Evolutionary conservation across 106 monocot species (phyloP), one percentile per base, ranked within the genome.

Genomic region (Acanthochlamys bracteata): DNA sequence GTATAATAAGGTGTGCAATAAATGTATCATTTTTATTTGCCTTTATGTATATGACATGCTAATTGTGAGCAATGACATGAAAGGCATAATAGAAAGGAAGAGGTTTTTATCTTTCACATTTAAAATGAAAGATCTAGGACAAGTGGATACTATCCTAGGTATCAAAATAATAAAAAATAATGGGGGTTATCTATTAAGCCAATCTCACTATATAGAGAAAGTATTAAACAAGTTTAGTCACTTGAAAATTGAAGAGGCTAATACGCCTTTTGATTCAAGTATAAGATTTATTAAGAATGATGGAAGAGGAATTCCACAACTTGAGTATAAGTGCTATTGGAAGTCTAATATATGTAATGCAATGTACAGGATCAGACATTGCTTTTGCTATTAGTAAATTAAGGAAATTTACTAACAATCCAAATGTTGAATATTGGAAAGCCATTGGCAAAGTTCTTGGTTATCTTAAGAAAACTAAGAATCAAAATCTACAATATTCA

Each of bases 21-120:
- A 42, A 2, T 42, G 12, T 12, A 23, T 41, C 22, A 43, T 63
- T 2, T 42, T 63, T 21, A 20, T 63, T n/a, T 21, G 40, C 12
- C 20, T 63, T n/a, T 63, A 63, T 43, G 43, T 63, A 42, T 41
- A 63, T 45, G 63, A 63, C 10, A 42, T 63, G 8, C 11, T 63
- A 8, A n/a, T 63, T 9, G 41, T 42, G 4, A 43, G 43, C 12
- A 45, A 17, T 21, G 19, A 63, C 23, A 11, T 25, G 7, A 21
- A 23, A 10, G 17, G 40, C 14, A 11, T 46, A 9, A 8, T 42
- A 42, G 42, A 63, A 21, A 45, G 20, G 0, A 63, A 63, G 42
- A 63, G 0, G 20, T 63, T 20, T 63, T 24, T 63, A 10, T 15
- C 42, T 43, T 20, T 1, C 12, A 63, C 22, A 1, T 63, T 63